Conservation (phyloP, 2,329 filamentous ascomycete species). For the Fusarium humuli region DNA sequence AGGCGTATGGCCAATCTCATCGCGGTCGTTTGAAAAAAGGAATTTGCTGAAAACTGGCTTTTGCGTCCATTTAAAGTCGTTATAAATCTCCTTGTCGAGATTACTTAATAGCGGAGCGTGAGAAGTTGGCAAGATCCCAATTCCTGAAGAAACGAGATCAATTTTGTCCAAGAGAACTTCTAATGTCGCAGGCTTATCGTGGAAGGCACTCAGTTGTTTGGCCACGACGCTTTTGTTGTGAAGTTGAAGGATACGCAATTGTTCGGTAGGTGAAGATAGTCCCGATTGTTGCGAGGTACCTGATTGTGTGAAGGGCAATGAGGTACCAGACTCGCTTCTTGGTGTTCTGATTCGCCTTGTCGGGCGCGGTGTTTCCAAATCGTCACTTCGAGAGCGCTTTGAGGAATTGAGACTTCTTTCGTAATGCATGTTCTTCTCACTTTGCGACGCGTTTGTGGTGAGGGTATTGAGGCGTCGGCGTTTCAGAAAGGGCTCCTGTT, state of each 20-base stretch:
- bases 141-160: neutral
- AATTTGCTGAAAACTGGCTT: neutral
- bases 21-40: constrained; percentile 5
- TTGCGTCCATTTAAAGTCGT: constrained; percentile 19
- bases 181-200: neutral
- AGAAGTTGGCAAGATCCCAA: neutral
- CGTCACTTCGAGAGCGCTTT: neutral
- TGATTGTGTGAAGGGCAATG: neutral
- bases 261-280: neutral
- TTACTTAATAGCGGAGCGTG: neutral
- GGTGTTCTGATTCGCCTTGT: constrained; percentile 2
- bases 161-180: neutral
- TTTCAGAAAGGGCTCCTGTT: neutral
- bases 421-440: neutral
- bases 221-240: neutral
- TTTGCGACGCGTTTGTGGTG: neutral
- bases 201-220: neutral
- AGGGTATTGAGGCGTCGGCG: neutral
- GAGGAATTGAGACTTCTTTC: neutral
- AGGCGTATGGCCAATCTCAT: constrained; percentile 9
- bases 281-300: neutral
- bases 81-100: constrained; percentile 1
- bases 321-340: constrained; percentile 18
- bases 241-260: neutral
- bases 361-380: constrained; percentile 10